Evolutionary conservation across 1,284 basidiomycete genomes (phyloP).

Genomic region (Cystobasidium sp.): DNA sequence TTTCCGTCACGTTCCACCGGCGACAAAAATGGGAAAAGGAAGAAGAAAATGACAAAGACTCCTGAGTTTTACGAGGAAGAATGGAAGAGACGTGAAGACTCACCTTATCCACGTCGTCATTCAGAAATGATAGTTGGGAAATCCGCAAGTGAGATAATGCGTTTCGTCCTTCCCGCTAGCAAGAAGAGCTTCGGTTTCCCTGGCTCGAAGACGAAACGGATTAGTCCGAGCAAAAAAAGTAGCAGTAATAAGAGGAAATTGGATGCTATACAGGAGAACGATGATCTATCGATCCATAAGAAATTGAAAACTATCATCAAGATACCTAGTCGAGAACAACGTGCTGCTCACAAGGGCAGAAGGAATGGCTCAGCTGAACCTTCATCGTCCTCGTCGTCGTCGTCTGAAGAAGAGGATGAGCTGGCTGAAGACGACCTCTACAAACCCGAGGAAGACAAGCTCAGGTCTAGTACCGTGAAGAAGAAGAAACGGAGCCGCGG

Average conservation of each 20-base stretch:
- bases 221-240: neutral
- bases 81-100: conserved; percentile 19
- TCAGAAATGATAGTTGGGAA: neutral
- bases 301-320: neutral
- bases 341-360: neutral
- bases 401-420: neutral
- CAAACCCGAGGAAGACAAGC: neutral
- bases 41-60: conserved; percentile 2
- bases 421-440: conserved; percentile 7
- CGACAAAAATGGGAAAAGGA: neutral
- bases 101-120: conserved; percentile 16
- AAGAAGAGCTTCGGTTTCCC: neutral
- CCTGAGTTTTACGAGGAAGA: conserved; percentile 10
- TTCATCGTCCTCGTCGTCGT: too few relatives aligned
- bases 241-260: conserved; percentile 1
- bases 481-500: conserved; percentile 2
- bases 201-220: neutral
- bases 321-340: neutral
- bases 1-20: neutral
- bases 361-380: neutral
- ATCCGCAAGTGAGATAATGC: neutral
- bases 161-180: neutral
- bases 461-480: neutral
- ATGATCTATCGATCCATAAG: neutral
- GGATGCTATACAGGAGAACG: neutral